phyloP scores from a whole-genome alignment of 192 early-diverging fungal genomes.

The Gaertneriomyces sp. region DNA sequence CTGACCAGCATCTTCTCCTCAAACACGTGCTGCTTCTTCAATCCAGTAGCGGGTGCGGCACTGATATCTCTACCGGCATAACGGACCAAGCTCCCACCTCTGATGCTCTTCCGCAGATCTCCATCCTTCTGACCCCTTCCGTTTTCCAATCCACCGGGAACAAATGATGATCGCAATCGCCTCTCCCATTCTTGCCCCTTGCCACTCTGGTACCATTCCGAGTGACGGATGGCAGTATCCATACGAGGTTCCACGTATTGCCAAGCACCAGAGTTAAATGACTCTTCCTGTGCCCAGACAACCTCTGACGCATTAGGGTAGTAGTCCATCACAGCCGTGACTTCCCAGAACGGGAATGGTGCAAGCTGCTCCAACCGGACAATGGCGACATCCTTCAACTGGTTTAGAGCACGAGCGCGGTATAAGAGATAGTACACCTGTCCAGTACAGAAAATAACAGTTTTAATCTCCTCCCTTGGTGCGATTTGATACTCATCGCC shows the following conservation, averaged over 20 bases:
- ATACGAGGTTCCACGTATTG: constrained; percentile 82
- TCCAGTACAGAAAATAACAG: constrained; percentile 91
- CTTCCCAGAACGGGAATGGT: constrained; percentile 93
- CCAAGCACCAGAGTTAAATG: constrained; percentile 92
- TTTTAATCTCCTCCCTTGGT: constrained; percentile 80
- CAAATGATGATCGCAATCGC: constrained; percentile 23
- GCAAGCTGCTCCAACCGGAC: constrained; percentile 91
- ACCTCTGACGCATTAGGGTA: constrained; percentile 77
- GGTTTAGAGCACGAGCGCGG: constrained; percentile 86
- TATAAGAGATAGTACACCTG: constrained; percentile 95
- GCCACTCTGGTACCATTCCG: constrained; percentile 65
- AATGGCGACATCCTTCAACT: constrained; percentile 83
- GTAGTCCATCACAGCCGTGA: constrained; percentile 79
- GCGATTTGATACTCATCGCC: constrained; percentile 61
- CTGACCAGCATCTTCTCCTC: constrained; percentile 51
- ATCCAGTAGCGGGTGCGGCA: constrained; percentile 75
- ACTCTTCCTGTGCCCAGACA: constrained; percentile 95
- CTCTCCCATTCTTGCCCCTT: constrained; percentile 41
- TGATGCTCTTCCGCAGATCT: constrained; percentile 32
- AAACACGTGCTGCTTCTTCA: constrained; percentile 79
- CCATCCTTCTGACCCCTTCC: constrained; percentile 21
- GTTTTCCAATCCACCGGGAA: constrained; percentile 48
- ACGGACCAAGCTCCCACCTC: constrained; percentile 49
- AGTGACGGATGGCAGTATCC: constrained; percentile 72
- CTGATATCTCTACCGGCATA: constrained; percentile 87